Percentiles rank a stretch among this genome's conserved stretches.
phyloP scores from a whole-genome alignment of 2,329 filamentous ascomycete species.

The Dactylonectria estremocensis region DNA sequence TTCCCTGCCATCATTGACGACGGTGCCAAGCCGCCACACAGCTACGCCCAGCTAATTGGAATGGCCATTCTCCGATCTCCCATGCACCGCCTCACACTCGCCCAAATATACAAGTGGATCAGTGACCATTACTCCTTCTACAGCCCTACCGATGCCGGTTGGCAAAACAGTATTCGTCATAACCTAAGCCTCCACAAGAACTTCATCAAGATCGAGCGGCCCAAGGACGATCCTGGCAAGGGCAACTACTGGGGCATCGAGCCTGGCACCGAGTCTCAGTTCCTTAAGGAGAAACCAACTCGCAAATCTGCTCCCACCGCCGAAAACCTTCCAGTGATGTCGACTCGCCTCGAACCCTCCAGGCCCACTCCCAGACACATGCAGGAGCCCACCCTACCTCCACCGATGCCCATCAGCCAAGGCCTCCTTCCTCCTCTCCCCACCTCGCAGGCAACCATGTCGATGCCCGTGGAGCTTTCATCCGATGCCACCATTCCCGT shows the following conservation, averaged over 20 bases:
- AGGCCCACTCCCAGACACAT: conserved; percentile 57
- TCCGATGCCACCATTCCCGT: conserved; percentile 85
- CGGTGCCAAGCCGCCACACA: conserved; percentile 89
- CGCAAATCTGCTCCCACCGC: conserved; percentile 71
- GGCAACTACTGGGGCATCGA: conserved; percentile 98
- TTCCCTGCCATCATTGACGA: conserved; percentile 89
- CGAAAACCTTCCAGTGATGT: conserved; percentile 73
- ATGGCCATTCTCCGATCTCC: conserved; percentile 96
- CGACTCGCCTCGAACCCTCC: conserved; percentile 68
- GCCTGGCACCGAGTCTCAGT: conserved; percentile 89
- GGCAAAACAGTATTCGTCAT: conserved; percentile 99
- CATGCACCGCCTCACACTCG: conserved; percentile 86
- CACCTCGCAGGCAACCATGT: conserved; percentile 55
- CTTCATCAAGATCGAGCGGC: conserved; percentile 94
- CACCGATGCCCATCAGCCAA: conserved; percentile 58
- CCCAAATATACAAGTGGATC: conserved; percentile 99
- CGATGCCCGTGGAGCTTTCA: conserved; percentile 72
- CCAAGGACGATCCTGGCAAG: conserved; percentile 97
- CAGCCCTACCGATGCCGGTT: conserved; percentile 85
- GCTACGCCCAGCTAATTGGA: conserved; percentile 94
- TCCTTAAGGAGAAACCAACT: conserved; percentile 87
- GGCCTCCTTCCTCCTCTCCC: conserved; percentile 58
- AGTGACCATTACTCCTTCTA: conserved; percentile 96
- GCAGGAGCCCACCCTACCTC: conserved; percentile 65
- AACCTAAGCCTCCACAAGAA: conserved; percentile 98